Base-by-base conservation (phyloP, 2,329 filamentous ascomycete genomes). In the Juglanconis juglandina region DNA sequence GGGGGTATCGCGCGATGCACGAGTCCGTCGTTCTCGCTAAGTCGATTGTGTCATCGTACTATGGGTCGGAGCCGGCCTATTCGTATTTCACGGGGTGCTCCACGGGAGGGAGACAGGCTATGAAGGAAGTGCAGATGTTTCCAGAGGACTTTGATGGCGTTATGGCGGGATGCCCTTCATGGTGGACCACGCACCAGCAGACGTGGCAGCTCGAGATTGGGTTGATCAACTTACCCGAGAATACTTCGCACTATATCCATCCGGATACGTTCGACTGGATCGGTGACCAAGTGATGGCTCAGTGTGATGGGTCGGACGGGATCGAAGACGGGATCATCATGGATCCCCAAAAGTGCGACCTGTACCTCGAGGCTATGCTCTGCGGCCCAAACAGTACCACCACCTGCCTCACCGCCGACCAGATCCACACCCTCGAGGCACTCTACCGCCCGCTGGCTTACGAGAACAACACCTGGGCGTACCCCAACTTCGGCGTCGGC, bases 41-140 rank as follows among this genome's bases (percentile, higher is more conserved):
- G 66, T 59, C 75, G 17, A 70, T 86, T 32, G 73, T 76, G 1
- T 65, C 76, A 11, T 66, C 69, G 0, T 84, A 81, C 68, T 87
- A 86, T 65, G 70, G 73, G 17, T 63, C 59, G 3, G 5, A 41
- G 0, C 68, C 73, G 0, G 68, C 70, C 0, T 79, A 78, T 56
- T 78, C 76, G 1, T 87, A 87, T 69, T 87, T 80, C 64, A 66
- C 79, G 2, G 85, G 85, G 4, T 87, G 84, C 66, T 86, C 82
- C 0, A 81, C 82, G 0, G 85, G 85, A 6, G 84, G 85, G 1
- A 75, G 84, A 0, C 82, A 87, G 72, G 85, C 82, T 3, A 71
- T 84, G 39, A 81, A 81, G 56, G 77, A 78, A 8, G 78, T 81
- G 0, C 78, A 87, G 65, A 66, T 71, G 10, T 85, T 78, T 61